A percentile compares a stretch with the other conserved stretches of the same genome.
Conservation (phyloP, 495 filamentous ascomycete species). For the Penicillium cataractarum region DNA sequence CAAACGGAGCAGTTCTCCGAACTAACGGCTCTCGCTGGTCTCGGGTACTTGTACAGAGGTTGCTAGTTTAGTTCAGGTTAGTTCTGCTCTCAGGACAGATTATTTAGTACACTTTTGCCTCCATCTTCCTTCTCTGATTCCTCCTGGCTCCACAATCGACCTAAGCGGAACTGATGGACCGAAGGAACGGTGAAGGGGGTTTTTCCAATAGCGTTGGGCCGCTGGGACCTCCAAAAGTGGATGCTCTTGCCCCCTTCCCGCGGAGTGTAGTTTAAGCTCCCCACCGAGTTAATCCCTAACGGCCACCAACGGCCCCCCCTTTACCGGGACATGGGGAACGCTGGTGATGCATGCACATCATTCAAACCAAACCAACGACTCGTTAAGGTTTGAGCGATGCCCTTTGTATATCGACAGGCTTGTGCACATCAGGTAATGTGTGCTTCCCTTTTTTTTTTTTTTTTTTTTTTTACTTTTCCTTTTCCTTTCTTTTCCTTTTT, state of each 20-base stretch:
- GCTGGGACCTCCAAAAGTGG: background rate
- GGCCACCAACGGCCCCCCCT: conserved; percentile 25
- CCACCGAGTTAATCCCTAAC: conserved; percentile 20
- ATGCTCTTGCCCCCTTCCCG: background rate
- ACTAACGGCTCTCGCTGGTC: conserved; percentile 4
- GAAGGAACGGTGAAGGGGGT: conserved; percentile 15
- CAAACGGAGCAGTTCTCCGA: background rate
- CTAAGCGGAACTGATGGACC: background rate
- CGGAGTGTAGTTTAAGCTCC: background rate
- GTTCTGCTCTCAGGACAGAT: background rate
- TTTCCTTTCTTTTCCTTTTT: background rate
- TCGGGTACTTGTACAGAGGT: too few species aligned
- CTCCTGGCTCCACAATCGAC: background rate
- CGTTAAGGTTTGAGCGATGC: conserved; percentile 1
- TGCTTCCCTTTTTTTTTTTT: background rate
- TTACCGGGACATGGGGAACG: conserved; percentile 25
- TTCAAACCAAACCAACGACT: conserved; percentile 3
- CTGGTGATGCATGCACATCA: conserved; percentile 32
- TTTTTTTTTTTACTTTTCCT: background rate
- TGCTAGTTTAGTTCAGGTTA: background rate
- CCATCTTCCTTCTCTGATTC: background rate
- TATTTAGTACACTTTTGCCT: background rate
- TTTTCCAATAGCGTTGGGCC: conserved; percentile 13
- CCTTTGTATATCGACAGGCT: background rate
- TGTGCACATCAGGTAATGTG: background rate